A percentile compares a stretch with the other conserved stretches of the same genome.
Evolutionary conservation across 768 basidiomycete genomes (phyloP).

Genomic region (Leccinum ochraceum): DNA sequence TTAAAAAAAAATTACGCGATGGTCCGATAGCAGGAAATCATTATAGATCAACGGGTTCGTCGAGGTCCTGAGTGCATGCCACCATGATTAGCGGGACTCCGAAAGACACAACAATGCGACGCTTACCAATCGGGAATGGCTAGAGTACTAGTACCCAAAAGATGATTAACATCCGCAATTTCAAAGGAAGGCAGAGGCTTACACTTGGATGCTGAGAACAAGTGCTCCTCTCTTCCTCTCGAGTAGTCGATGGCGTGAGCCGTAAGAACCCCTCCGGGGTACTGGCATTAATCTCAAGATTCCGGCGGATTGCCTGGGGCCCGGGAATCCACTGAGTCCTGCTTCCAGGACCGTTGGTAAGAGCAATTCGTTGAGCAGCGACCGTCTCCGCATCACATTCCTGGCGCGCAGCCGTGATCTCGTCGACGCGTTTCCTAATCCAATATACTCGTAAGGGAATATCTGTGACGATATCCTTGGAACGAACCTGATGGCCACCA

Average conservation of each 20-base stretch:
- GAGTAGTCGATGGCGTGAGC: background rate
- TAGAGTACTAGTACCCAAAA: conserved; percentile 19
- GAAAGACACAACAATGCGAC: background rate
- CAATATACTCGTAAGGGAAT: background rate
- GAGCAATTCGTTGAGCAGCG: conserved; percentile 17
- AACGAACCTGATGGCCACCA: conserved; percentile 27
- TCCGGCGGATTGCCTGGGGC: conserved; percentile 11
- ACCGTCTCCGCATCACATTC: conserved; percentile 7
- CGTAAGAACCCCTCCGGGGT: conserved; percentile 7
- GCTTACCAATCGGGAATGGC: conserved; percentile 26
- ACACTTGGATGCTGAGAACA: conserved; percentile 25
- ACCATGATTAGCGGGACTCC: background rate
- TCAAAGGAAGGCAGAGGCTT: background rate
- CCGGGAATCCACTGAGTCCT: background rate
- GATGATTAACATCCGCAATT: background rate
- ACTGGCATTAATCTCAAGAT: conserved; percentile 13
- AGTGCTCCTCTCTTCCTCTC: background rate
- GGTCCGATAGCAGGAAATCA: background rate
- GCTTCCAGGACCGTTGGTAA: conserved; percentile 1
- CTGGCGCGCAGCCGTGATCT: conserved; percentile 18
- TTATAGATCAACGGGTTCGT: conserved; percentile 26
- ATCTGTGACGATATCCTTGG: background rate
- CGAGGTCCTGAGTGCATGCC: conserved; percentile 20
- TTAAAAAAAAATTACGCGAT: background rate
- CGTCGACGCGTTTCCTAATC: conserved; percentile 19